These are phyloP conservation scores for Cyclotella cryptica DNA, from an alignment of 108 stramenopile species.

Conservation along the genomic window DNA sequence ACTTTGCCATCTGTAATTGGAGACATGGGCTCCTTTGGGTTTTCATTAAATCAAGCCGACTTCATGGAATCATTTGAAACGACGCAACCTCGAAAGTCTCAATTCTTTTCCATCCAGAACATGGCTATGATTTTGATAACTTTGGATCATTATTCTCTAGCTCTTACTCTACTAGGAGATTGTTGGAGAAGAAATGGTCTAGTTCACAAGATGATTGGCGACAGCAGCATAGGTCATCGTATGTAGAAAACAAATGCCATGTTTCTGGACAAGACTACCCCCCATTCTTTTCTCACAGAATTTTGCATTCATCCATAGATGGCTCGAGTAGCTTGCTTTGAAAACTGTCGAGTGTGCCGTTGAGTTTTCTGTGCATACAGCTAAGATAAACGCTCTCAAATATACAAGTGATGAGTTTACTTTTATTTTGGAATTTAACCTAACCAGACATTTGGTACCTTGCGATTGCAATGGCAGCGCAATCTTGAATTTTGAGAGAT, in stretches of 20 bases:
- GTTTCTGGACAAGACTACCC: slow-evolving; percentile 38
- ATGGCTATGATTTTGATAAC: slow-evolving; percentile 26
- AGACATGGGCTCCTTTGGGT: neutral
- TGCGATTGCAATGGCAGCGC: too few relatives aligned
- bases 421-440: too few relatives aligned
- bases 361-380: too few relatives aligned
- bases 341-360: neutral
- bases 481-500: too few relatives aligned
- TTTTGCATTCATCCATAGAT: too few relatives aligned
- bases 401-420: too few relatives aligned
- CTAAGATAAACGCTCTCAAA: too few relatives aligned
- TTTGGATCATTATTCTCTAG: slow-evolving; percentile 20
- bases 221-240: neutral
- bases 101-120: slow-evolving; percentile 14
- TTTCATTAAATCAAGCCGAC: neutral
- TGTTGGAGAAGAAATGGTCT: slow-evolving; percentile 6
- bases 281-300: slow-evolving; percentile 38
- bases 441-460: too few relatives aligned
- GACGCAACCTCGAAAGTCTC: neutral
- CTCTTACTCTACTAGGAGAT: slow-evolving; percentile 8
- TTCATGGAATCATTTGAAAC: neutral
- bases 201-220: neutral
- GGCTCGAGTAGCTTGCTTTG: neutral
- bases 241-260: slow-evolving; percentile 33
- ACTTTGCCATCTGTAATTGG: neutral